phyloP scores from a whole-genome alignment of 2,329 filamentous ascomycete species.

The Trichoderma gracile region DNA sequence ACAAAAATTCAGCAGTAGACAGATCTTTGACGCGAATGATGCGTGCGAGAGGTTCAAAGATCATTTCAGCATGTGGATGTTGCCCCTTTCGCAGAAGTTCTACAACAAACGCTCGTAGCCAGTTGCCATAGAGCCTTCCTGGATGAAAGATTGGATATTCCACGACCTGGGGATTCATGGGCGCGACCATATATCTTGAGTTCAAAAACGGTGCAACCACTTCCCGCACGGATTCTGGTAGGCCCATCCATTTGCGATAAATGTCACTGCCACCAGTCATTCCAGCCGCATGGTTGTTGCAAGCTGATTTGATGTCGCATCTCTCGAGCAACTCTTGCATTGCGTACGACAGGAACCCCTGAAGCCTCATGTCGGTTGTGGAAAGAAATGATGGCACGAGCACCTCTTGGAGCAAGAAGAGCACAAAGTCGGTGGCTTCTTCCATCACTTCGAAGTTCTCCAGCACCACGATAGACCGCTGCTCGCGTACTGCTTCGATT shows the following conservation, averaged over 20 bases:
- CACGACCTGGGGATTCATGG: constrained; percentile 56
- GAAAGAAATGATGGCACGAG: constrained; percentile 90
- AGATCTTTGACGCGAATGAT: constrained; percentile 85
- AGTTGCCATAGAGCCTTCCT: constrained; percentile 70
- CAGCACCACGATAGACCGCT: constrained; percentile 79
- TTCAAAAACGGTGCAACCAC: constrained; percentile 84
- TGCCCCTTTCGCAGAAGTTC: constrained; percentile 80
- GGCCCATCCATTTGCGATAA: constrained; percentile 72
- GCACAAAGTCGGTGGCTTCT: constrained; percentile 82
- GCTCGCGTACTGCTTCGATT: constrained; percentile 75
- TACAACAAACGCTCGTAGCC: constrained; percentile 78
- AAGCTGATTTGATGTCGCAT: constrained; percentile 68
- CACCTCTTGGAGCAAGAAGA: constrained; percentile 82
- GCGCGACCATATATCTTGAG: constrained; percentile 76
- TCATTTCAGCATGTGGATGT: constrained; percentile 68
- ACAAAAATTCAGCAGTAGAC: constrained; percentile 80
- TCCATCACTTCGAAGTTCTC: constrained; percentile 79
- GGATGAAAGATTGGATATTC: constrained; percentile 78
- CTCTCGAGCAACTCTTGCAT: constrained; percentile 89
- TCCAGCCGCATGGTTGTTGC: constrained; percentile 44
- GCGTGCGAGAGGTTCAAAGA: constrained; percentile 80
- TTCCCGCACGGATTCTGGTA: constrained; percentile 76
- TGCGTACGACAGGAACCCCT: constrained; percentile 88
- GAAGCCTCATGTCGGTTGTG: constrained; percentile 80
- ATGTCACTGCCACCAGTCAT: constrained; percentile 56